Percentiles rank a stretch among this genome's conserved stretches.
Conservation (phyloP, 1,284 basidiomycete genomes). For the Trametes versicolor region DNA sequence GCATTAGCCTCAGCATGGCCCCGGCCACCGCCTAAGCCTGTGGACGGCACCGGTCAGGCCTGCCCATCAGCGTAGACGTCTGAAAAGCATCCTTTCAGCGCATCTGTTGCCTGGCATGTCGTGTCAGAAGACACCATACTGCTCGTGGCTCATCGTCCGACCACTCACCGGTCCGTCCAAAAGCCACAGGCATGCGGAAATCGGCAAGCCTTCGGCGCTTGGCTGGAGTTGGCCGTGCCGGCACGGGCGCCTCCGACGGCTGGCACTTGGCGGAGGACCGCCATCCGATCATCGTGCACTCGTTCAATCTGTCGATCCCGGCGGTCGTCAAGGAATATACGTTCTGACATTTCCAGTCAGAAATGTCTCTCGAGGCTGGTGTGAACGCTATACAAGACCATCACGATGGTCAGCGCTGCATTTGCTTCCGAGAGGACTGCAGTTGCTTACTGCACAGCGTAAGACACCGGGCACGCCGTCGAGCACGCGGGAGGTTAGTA, state of each 20-base stretch:
- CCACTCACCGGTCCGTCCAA: neutral
- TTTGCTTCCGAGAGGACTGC: conserved; percentile 6
- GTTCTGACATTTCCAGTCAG: conserved; percentile 14
- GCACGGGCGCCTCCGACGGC: conserved; percentile 1
- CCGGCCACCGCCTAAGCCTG: neutral
- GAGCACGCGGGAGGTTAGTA: no score
- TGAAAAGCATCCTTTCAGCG: neutral
- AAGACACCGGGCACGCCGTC: neutral
- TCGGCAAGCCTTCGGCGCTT: conserved; percentile 11
- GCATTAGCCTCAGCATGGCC: conserved; percentile 9
- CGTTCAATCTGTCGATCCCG: conserved; percentile 3
- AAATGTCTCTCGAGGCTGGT: neutral
- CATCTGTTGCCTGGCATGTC: no score
- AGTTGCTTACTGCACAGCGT: neutral
- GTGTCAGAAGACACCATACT: no score
- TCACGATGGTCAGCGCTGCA: conserved; percentile 5
- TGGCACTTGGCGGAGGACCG: conserved; percentile 5
- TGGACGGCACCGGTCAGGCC: neutral
- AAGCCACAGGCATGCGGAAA: neutral
- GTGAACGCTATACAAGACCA: neutral
- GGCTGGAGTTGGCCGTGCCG: conserved; percentile 5
- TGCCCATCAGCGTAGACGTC: neutral
- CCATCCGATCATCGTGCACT: conserved; percentile 24
- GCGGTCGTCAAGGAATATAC: conserved; percentile 18
- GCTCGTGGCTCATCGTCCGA: neutral